Percentiles rank a stretch among this genome's conserved stretches.
phyloP scores from a whole-genome alignment of 352 stramenopile species.

The Globisporangium viniferum region DNA sequence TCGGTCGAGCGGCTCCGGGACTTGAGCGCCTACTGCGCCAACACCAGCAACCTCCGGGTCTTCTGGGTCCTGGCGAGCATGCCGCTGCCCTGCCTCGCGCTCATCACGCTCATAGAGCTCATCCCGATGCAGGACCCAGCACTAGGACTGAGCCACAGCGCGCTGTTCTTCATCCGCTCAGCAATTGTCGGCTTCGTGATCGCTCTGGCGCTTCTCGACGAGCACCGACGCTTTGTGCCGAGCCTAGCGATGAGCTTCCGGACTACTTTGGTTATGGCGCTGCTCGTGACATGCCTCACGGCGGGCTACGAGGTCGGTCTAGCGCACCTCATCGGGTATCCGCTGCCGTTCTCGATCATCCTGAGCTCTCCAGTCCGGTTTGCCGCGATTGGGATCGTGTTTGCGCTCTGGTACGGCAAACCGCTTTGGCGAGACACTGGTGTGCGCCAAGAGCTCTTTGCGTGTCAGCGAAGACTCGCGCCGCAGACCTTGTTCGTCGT shows the following conservation, averaged over 20 bases:
- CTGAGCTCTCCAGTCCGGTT: not conserved
- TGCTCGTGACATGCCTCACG: conserved; percentile 15
- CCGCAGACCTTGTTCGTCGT: conserved; percentile 19
- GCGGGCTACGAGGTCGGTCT: conserved; percentile 9
- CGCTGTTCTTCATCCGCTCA: conserved; percentile 20
- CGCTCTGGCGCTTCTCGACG: conserved; percentile 18
- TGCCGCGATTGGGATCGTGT: not conserved
- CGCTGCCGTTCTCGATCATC: conserved; percentile 29
- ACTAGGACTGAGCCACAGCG: conserved; percentile 15
- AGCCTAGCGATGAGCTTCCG: conserved; percentile 4
- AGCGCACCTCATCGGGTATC: conserved; percentile 20
- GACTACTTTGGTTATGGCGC: conserved; percentile 11
- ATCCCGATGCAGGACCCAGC: conserved; percentile 21
- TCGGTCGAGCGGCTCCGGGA: conserved; percentile 15
- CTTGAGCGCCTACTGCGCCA: not conserved
- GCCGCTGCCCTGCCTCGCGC: conserved; percentile 18
- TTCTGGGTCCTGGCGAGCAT: not conserved
- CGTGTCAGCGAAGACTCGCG: not conserved
- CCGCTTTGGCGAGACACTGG: not conserved
- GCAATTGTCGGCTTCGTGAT: conserved; percentile 20
- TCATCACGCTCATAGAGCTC: conserved; percentile 15
- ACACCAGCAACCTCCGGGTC: not conserved
- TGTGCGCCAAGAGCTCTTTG: conserved; percentile 14
- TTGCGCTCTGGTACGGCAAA: not conserved
- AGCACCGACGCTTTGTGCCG: conserved; percentile 21